Evolutionary conservation across 352 stramenopile species (phyloP).

Genomic region (Pythium insidiosum): DNA sequence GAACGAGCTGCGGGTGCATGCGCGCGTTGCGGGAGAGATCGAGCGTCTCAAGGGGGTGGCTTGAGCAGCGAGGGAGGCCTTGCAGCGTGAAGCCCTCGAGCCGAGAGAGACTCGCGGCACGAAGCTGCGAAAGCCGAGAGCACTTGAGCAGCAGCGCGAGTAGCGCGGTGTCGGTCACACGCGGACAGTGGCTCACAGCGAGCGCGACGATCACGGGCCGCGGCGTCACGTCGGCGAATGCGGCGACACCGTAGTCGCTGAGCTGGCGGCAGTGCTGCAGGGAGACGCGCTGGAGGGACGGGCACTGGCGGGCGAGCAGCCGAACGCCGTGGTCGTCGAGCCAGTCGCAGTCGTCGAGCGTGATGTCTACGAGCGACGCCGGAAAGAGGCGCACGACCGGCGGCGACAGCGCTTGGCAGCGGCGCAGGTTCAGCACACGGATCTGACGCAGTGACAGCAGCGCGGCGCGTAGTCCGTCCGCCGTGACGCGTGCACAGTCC

Average conservation of each 20-base stretch:
- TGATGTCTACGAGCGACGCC: conserved; percentile 24
- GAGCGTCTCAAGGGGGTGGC: conserved; percentile 19
- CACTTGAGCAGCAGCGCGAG: conserved; percentile 47
- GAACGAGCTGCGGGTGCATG: too few species aligned
- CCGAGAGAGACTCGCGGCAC: conserved; percentile 21
- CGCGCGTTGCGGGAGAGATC: conserved; percentile 22
- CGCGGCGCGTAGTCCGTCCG: conserved; percentile 3
- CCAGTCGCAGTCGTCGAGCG: conserved; percentile 64
- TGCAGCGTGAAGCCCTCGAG: conserved; percentile 55
- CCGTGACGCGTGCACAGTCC: conserved; percentile 16
- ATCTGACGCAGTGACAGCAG: conserved; percentile 4
- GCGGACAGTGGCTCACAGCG: conserved; percentile 44
- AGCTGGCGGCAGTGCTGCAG: conserved; percentile 42
- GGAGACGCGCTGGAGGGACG: conserved; percentile 19
- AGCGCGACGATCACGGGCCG: conserved; percentile 35
- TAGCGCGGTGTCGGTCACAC: conserved; percentile 47
- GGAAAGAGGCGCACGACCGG: conserved; percentile 13
- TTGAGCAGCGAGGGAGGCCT: conserved; percentile 23
- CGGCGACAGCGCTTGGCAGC: conserved; percentile 12
- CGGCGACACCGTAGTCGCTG: conserved; percentile 60
- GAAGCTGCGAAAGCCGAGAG: conserved; percentile 16
- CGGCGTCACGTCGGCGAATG: conserved; percentile 31
- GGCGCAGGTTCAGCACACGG: conserved; percentile 10
- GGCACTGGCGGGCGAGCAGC: conserved; percentile 28
- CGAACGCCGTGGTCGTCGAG: conserved; percentile 44